Conservation (phyloP, 495 filamentous ascomycete genomes). For the Annulohypoxylon bovei region DNA sequence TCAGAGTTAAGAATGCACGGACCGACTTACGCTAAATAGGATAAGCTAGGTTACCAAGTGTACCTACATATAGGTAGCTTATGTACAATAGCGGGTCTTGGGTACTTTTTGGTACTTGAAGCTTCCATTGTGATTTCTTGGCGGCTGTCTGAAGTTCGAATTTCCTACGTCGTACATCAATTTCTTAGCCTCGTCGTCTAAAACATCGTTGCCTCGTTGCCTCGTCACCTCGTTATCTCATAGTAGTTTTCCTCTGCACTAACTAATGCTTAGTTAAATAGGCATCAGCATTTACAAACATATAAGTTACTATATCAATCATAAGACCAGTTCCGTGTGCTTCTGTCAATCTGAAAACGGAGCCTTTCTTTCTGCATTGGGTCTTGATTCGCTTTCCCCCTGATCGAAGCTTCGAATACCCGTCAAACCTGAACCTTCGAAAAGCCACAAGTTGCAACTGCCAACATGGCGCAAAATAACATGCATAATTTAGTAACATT, state of each 20-base stretch:
- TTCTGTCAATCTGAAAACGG: slow-evolving; percentile 7
- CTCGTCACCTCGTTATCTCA: slow-evolving; percentile 15
- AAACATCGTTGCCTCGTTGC: slow-evolving; percentile 15
- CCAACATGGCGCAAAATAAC: slow-evolving; percentile 66
- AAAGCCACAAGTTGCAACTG: slow-evolving; percentile 12
- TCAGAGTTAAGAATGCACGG: slow-evolving; percentile 10
- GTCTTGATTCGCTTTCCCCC: slow-evolving; percentile 11
- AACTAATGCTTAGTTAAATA: slow-evolving; percentile 10
- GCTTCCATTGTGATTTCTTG: slow-evolving; percentile 23
- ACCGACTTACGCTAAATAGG: slow-evolving; percentile 20
- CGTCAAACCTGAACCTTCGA: slow-evolving; percentile 6
- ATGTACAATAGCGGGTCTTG: not conserved
- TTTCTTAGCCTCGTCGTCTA: slow-evolving; percentile 22
- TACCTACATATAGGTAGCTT: not conserved
- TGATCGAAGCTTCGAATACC: slow-evolving; percentile 25
- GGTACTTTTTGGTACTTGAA: slow-evolving; percentile 3
- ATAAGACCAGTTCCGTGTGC: not conserved
- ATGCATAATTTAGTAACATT: slow-evolving; percentile 98
- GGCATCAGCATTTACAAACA: slow-evolving; percentile 26
- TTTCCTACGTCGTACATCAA: not conserved
- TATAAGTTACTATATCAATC: slow-evolving; percentile 25
- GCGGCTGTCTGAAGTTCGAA: slow-evolving; percentile 36
- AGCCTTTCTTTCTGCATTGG: slow-evolving; percentile 1
- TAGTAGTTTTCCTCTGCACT: not conserved
- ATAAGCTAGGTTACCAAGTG: not conserved